Conservation (phyloP, 306 rosid genomes). For the Rosa lucieae region DNA sequence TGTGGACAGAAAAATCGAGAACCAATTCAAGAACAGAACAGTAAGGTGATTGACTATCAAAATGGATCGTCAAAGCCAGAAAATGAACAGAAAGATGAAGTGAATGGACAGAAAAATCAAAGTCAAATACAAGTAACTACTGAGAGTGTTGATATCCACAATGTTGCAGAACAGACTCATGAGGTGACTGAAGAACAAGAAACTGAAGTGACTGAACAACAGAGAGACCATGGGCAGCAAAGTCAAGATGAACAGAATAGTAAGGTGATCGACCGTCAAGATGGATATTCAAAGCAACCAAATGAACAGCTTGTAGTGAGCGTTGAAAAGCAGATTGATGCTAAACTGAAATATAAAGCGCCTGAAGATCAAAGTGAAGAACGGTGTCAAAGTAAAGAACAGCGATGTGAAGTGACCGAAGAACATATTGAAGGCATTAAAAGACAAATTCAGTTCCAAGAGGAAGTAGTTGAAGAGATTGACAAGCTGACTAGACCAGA, state of each 20-base stretch:
- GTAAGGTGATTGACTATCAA: slow-evolving; percentile 14
- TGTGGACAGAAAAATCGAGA: neutral
- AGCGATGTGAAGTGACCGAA: neutral
- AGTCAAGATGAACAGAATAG: neutral
- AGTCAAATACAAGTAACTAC: slow-evolving; percentile 5
- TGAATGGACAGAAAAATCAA: neutral
- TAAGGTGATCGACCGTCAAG: neutral
- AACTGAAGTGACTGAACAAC: neutral
- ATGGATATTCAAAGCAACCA: neutral
- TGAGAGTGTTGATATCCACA: neutral
- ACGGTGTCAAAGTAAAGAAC: slow-evolving; percentile 17
- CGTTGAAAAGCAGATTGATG: neutral
- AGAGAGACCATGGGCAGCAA: neutral
- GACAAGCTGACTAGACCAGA: neutral
- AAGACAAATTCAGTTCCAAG: slow-evolving; percentile 12
- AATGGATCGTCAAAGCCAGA: neutral
- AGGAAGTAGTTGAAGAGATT: slow-evolving; percentile 11
- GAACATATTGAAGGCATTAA: slow-evolving; percentile 6
- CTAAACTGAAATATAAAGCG: neutral
- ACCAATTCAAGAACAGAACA: neutral
- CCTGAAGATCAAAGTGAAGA: slow-evolving; percentile 4
- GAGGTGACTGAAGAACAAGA: neutral
- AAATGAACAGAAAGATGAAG: slow-evolving; percentile 1
- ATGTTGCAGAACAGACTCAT: neutral
- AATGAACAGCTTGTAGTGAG: neutral